Evolutionary conservation across 257 asterid species (phyloP), one percentile per base, ranked within the genome.

Genomic region (Cordia subcordata): DNA sequence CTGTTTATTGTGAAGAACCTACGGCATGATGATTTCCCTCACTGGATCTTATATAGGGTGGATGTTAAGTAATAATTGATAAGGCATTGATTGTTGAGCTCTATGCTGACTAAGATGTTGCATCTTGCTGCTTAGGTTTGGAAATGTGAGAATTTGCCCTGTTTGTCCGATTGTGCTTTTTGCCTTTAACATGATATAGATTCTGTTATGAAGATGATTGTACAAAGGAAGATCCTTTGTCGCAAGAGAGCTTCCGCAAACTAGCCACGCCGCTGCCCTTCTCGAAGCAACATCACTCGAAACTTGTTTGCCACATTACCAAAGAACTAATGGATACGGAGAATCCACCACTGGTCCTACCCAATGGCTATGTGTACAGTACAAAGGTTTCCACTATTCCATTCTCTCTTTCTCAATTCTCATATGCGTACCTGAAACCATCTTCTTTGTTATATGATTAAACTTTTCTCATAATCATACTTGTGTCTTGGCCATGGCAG

Each of bases 261-360:
- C 72, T 94, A 77, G 96, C 99, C 27, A 60, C 55, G 53, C 90
- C 93, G 11, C 89, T 94, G 53, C 99, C 99, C 59, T 94, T 72
- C 62, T 94, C 99, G 21, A 94, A 94, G 83, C 99, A 94, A 84
- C 95, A 85, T 77, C 95, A 90, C 79, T 94, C 99, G 0, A 94
- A 94, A 75, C 96, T 94, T 44, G 95, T 94, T 58, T 90, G 97
- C 68, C 83, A 83, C 75, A 87, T 94, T 40, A 90, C 85, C 58
- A 94, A 90, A 78, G 96, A 83, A 65, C 76, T 90, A 33, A 90
- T 94, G 99, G 97, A 94, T 69, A 82, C 95, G 13, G 97, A 94
- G 83, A 94, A 94, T 49, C 99, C 97, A 0, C 99, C 99, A 35
- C 88, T 94, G 8, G 99, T 90, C 65, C 73, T 94, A 72, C 99